phyloP scores from a whole-genome alignment of 768 basidiomycete species.

The Boletus barrowsii region DNA sequence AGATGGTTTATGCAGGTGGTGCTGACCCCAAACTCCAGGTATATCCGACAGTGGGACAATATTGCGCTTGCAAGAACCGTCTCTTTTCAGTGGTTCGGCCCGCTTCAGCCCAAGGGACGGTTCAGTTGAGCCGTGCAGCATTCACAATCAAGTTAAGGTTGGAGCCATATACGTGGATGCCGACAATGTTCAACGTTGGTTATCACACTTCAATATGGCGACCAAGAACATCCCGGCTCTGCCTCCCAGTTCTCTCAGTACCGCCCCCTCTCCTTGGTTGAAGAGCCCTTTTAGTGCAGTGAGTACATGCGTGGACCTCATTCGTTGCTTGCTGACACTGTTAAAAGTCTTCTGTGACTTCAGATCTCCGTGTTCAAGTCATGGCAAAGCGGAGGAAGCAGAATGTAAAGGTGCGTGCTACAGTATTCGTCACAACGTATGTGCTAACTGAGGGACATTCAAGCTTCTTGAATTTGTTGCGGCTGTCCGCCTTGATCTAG shows the following conservation, averaged over 20 bases:
- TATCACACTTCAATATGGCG: constrained; percentile 10
- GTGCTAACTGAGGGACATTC: constrained; percentile 1
- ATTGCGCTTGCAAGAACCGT: constrained; percentile 43
- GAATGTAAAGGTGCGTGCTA: constrained; percentile 15
- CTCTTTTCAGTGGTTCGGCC: constrained; percentile 46
- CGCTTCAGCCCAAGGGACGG: constrained; percentile 60
- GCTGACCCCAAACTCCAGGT: constrained; percentile 7
- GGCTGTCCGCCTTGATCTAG: constrained; percentile 40
- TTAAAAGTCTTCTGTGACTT: constrained; percentile 16
- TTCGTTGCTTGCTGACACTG: constrained; percentile 1
- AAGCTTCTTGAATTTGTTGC: constrained; percentile 35
- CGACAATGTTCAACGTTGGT: constrained; percentile 33
- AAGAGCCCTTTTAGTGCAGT: constrained; percentile 27
- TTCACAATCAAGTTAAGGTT: constrained; percentile 44
- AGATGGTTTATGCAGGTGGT: neutral
- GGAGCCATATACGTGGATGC: constrained; percentile 47
- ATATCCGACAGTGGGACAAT: constrained; percentile 35
- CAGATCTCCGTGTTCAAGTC: constrained; percentile 13
- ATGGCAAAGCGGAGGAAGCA: constrained; percentile 17
- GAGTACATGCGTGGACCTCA: constrained; percentile 3
- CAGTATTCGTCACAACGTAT: neutral
- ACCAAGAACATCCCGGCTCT: constrained; percentile 1
- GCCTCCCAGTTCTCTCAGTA: constrained; percentile 2
- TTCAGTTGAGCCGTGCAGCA: constrained; percentile 49
- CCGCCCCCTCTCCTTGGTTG: constrained; percentile 23